These are phyloP conservation scores for Dillenia turbinata DNA, from an alignment of 164 flowering plant species.

Conservation along the genomic window DNA sequence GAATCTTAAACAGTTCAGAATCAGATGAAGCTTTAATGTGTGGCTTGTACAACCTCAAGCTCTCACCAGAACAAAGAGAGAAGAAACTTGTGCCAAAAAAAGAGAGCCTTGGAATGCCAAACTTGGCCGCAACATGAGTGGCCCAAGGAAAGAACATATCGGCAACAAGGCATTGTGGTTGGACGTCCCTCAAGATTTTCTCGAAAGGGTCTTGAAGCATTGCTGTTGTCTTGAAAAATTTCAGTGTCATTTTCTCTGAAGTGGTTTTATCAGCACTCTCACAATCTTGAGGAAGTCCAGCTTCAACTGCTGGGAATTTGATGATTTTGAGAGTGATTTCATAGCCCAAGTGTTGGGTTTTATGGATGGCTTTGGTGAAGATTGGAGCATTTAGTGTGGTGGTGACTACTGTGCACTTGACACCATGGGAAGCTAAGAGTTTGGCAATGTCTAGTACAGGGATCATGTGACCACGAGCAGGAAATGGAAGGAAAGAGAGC, in stretches of 20 bases:
- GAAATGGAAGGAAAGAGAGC: conserved; percentile 27
- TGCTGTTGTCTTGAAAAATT: conserved; percentile 16
- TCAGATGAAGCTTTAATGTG: conserved; percentile 26
- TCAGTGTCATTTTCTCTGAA: conserved; percentile 1
- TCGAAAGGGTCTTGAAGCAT: conserved; percentile 35
- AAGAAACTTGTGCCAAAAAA: conserved; percentile 33
- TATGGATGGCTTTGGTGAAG: conserved; percentile 3
- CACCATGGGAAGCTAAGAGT: conserved; percentile 24
- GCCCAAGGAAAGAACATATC: conserved; percentile 64
- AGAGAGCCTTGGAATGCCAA: conserved; percentile 27
- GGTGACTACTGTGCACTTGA: conserved; percentile 25
- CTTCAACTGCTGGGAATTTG: conserved; percentile 25
- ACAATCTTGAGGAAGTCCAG: conserved; percentile 16
- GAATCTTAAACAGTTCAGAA: conserved; percentile 33
- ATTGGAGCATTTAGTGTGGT: conserved; percentile 19
- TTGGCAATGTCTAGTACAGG: conserved; percentile 36
- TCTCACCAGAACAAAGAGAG: conserved; percentile 20
- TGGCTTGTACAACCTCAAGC: conserved; percentile 25
- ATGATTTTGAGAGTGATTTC: conserved; percentile 15
- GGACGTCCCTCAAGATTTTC: conserved; percentile 16
- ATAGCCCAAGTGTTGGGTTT: conserved; percentile 8
- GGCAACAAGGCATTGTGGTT: conserved; percentile 44
- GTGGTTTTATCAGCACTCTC: conserved; percentile 11
- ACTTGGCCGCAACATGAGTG: conserved; percentile 23
- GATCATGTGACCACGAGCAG: conserved; percentile 38